phyloP scores from a whole-genome alignment of 2,329 filamentous ascomycete species.

The Fusarium camptoceras region DNA sequence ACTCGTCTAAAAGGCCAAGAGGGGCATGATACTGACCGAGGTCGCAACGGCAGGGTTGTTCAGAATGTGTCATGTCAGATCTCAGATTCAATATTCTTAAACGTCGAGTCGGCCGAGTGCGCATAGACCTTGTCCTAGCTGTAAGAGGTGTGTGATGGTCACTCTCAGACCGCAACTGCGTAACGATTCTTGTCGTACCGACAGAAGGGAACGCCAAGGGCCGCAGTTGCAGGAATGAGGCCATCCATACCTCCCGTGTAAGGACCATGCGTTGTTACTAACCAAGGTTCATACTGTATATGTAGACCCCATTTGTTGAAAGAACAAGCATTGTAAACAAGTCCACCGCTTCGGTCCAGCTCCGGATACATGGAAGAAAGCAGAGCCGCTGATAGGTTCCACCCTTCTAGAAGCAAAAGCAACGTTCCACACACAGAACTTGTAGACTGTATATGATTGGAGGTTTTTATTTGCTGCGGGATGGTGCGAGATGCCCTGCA shows the following conservation, averaged over 20 bases:
- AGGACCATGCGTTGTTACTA: neutral
- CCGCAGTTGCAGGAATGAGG: neutral
- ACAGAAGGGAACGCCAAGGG: neutral
- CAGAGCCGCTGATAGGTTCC: neutral
- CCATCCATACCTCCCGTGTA: neutral
- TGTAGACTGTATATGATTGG: neutral
- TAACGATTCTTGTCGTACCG: neutral
- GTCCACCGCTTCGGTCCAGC: neutral
- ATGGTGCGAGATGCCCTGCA: neutral
- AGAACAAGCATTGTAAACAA: neutral
- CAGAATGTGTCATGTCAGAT: neutral
- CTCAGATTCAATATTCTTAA: neutral
- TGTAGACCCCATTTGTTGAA: neutral
- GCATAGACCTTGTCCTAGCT: neutral
- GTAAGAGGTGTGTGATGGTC: neutral
- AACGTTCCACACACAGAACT: neutral
- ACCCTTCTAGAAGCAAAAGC: neutral
- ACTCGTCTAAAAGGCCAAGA: neutral
- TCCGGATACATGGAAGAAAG: neutral
- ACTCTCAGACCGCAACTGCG: neutral
- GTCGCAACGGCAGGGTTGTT: neutral
- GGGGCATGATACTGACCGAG: neutral
- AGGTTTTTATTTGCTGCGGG: slow-evolving; percentile 3
- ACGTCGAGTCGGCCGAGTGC: neutral
- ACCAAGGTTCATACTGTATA: neutral